Evolutionary conservation across 768 basidiomycete species (phyloP).

Genomic region (Lyophyllum shimeji): DNA sequence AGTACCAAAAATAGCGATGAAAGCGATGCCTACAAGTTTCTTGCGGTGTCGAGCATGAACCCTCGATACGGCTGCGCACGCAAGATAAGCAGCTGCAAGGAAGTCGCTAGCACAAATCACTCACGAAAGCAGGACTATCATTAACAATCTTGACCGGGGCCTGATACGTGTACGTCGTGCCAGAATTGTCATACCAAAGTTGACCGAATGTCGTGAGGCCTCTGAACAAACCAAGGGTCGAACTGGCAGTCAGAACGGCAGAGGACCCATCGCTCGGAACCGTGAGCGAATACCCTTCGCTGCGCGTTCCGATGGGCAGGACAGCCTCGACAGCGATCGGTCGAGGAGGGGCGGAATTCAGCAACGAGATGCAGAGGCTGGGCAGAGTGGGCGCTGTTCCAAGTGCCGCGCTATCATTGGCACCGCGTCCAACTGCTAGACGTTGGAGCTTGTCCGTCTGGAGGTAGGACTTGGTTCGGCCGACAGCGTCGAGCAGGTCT

Average conservation of each 20-base stretch:
- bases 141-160: slow-evolving; percentile 56
- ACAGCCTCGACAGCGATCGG: slow-evolving; percentile 56
- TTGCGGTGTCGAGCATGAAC: slow-evolving; percentile 77
- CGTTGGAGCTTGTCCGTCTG: slow-evolving; percentile 55
- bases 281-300: slow-evolving; percentile 59
- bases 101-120: slow-evolving; percentile 18
- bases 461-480: slow-evolving; percentile 44
- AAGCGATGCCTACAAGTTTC: slow-evolving; percentile 58
- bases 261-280: slow-evolving; percentile 52
- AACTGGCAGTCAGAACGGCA: slow-evolving; percentile 59
- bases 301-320: slow-evolving; percentile 44
- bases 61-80: slow-evolving; percentile 64
- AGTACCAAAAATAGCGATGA: slow-evolving; percentile 1
- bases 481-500: slow-evolving; percentile 60
- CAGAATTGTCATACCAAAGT: slow-evolving; percentile 57
- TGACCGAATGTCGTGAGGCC: slow-evolving; percentile 79
- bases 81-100: background rate
- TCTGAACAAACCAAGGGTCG: slow-evolving; percentile 65
- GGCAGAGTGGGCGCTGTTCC: slow-evolving; percentile 39
- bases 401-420: slow-evolving; percentile 40
- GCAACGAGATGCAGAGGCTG: slow-evolving; percentile 43
- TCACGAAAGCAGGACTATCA: slow-evolving; percentile 66
- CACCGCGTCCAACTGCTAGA: slow-evolving; percentile 59
- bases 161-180: slow-evolving; percentile 49
- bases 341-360: slow-evolving; percentile 25